Base-by-base conservation (phyloP, 495 filamentous ascomycete genomes). In the Haplographium delicatum region DNA sequence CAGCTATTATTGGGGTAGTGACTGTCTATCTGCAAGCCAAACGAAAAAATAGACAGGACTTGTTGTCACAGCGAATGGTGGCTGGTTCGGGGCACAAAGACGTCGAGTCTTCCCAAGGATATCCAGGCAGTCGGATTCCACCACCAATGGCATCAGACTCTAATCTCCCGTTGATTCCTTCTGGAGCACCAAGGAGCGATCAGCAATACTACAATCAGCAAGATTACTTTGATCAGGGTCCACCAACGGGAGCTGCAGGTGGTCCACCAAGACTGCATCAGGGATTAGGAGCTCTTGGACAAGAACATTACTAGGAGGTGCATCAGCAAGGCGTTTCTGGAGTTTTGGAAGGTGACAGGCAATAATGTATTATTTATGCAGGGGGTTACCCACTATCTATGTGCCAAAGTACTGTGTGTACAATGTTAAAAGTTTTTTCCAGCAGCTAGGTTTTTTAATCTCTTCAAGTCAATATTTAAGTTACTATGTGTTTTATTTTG, bases 1-100 rank as follows among this genome's bases (percentile, higher is more conserved):
- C 58, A 19, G 43, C 53, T 27, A 45, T 71, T 44, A 52, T 56
- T 16, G 51, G 50, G 26, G 44, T 75, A 23, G 64, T 70, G 49
- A 62, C 71, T 64, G 46, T 72, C 28, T 69, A 65, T 64, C 65
- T 66, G 60, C 57, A 58, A 41, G 68, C 72, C 44, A 62, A 65
- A 41, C 44, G 51, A 54, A 50, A 55, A 44, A 57, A 68, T 49
- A 59, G 62, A 25, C 61, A 58, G 19, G 26, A 25, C 24, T 9
- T 22, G 24, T 15, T 13, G 8, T 24, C 13, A 16, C 34, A 16
- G 13, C n/a, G 6, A 30, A 44, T 28, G 42, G 35, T 44, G 25
- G 26, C 0, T 8, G 31, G 42, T 19, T 30, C 11, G 18, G 19
- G 47, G 9, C 43, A 35, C 15, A 4, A 19, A 5, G 35, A 39